phyloP scores from a whole-genome alignment of 1,284 basidiomycete genomes.

The Ustilago tritici region DNA sequence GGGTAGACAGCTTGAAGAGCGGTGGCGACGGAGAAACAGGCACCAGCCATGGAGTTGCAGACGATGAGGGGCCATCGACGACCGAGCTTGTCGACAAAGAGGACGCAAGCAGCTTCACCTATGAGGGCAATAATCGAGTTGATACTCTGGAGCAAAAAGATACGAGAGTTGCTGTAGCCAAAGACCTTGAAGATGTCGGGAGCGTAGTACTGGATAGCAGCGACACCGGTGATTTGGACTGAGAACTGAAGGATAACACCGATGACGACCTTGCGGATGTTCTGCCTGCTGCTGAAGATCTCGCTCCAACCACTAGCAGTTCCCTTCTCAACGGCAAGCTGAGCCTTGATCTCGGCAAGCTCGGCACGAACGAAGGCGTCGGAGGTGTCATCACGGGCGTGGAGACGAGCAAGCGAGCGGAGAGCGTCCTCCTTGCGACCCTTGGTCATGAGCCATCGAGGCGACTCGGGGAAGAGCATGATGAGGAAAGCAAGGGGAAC shows the following conservation, averaged over 20 bases:
- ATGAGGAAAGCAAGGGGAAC: slow-evolving; percentile 75
- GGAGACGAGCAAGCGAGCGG: slow-evolving; percentile 73
- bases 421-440: slow-evolving; percentile 73
- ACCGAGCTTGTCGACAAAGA: slow-evolving; percentile 76
- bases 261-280: slow-evolving; percentile 72
- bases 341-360: slow-evolving; percentile 70
- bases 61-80: slow-evolving; percentile 74
- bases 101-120: slow-evolving; percentile 74
- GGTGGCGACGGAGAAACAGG: slow-evolving; percentile 74
- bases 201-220: slow-evolving; percentile 73
- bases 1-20: slow-evolving; percentile 74
- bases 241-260: slow-evolving; percentile 71
- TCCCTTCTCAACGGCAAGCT: slow-evolving; percentile 63
- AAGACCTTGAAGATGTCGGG: slow-evolving; percentile 67
- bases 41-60: slow-evolving; percentile 74
- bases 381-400: slow-evolving; percentile 73
- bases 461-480: slow-evolving; percentile 73
- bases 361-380: slow-evolving; percentile 72
- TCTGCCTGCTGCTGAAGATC: slow-evolving; percentile 74
- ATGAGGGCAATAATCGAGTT: slow-evolving; percentile 76
- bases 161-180: slow-evolving; percentile 72
- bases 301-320: slow-evolving; percentile 70
- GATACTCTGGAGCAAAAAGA: slow-evolving; percentile 76
- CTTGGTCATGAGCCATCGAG: slow-evolving; percentile 75
- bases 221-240: slow-evolving; percentile 74